phyloP scores from a whole-genome alignment of 768 basidiomycete genomes.

The Leccinum obscurum region DNA sequence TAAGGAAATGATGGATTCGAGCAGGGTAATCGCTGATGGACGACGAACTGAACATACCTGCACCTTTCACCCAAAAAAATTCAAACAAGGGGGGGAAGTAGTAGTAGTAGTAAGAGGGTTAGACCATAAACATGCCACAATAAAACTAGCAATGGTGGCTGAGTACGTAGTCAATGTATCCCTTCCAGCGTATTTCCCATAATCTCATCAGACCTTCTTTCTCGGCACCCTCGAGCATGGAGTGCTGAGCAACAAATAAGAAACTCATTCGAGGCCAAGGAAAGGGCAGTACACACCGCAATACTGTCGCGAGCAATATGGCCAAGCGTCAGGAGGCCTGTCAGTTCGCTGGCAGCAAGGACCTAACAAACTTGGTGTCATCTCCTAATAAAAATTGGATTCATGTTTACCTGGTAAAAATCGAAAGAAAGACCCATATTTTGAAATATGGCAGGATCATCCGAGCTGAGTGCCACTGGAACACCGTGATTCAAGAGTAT shows the following conservation, averaged over 20 bases:
- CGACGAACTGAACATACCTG: conserved; percentile 39
- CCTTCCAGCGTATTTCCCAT: conserved; percentile 52
- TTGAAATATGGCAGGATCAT: conserved; percentile 77
- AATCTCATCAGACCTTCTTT: conserved; percentile 42
- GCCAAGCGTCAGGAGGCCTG: conserved; percentile 60
- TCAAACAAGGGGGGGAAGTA: not conserved
- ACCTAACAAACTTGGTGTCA: conserved; percentile 40
- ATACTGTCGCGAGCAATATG: conserved; percentile 73
- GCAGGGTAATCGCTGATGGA: conserved; percentile 45
- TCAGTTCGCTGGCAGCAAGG: conserved; percentile 66
- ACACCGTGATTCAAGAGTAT: conserved; percentile 71
- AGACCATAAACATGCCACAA: conserved; percentile 19
- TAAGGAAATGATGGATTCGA: conserved; percentile 57
- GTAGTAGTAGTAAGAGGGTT: conserved; percentile 13
- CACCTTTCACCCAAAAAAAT: not conserved
- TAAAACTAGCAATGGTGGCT: conserved; percentile 18
- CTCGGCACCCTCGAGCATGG: conserved; percentile 46
- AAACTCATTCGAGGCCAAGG: not conserved
- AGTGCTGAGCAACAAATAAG: conserved; percentile 41
- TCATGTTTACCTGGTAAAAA: conserved; percentile 61
- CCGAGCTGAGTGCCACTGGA: conserved; percentile 68
- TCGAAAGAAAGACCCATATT: conserved; percentile 79
- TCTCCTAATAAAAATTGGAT: not conserved
- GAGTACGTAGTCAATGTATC: conserved; percentile 35
- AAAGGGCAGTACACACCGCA: conserved; percentile 26